Conservation (phyloP, 306 rosid genomes). For the Medicago ruthenica region DNA sequence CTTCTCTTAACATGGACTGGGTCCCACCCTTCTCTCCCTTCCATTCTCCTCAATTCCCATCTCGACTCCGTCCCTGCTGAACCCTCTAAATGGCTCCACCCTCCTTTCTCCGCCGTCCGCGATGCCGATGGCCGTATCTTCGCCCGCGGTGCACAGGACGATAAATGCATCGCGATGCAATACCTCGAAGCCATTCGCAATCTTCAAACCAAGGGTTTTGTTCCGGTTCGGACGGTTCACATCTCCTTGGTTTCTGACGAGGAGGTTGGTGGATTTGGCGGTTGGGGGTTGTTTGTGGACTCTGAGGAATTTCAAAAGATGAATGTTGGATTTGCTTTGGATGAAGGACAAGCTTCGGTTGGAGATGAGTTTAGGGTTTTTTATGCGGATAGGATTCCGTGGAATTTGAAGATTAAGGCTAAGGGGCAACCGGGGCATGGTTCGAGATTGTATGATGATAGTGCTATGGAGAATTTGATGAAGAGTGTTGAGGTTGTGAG, state of each 20-base stretch:
- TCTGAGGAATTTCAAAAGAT: constrained; percentile 61
- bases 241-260: constrained; percentile 85
- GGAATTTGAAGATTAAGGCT: constrained; percentile 72
- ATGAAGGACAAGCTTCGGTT: constrained; percentile 86
- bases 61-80: constrained; percentile 96
- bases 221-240: constrained; percentile 71
- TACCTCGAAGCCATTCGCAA: constrained; percentile 86
- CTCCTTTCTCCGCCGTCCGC: constrained; percentile 78
- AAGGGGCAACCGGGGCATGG: constrained; percentile 81
- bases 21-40: constrained; percentile 70
- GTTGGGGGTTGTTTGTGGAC: constrained; percentile 58
- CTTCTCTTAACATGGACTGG: constrained; percentile 90
- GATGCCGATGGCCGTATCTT: constrained; percentile 64
- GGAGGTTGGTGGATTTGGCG: constrained; percentile 77
- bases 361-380: constrained; percentile 79
- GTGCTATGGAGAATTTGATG: constrained; percentile 95
- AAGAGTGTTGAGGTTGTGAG: constrained; percentile 66
- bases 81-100: constrained; percentile 79
- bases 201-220: constrained; percentile 46
- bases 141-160: constrained; percentile 96
- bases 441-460: constrained; percentile 71
- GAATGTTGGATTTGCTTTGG: constrained; percentile 74
- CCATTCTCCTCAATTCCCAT: constrained; percentile 88
- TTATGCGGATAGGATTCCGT: constrained; percentile 78
- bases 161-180: constrained; percentile 80